phyloP scores from a whole-genome alignment of 495 filamentous ascomycete species.

The Chaetomium tenue region DNA sequence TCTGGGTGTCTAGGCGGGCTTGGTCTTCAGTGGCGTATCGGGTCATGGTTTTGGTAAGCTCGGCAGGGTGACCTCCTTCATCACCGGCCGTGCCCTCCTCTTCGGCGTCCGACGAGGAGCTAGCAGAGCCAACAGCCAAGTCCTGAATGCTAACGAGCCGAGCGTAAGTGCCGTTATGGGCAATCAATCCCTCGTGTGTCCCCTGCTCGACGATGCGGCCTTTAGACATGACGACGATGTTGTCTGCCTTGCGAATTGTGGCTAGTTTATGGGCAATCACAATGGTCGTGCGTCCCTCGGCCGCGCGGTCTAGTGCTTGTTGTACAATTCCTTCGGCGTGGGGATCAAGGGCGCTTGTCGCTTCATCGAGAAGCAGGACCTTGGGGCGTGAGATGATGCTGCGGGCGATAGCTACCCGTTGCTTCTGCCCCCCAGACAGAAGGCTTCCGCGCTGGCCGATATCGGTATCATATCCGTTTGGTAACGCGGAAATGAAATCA shows the following conservation, averaged over 20 bases:
- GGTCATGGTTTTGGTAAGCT: constrained; percentile 33
- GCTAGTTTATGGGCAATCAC: constrained; percentile 69
- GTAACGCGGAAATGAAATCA: constrained; percentile 56
- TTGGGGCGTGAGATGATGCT: constrained; percentile 66
- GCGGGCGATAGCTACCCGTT: constrained; percentile 62
- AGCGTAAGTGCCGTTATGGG: constrained; percentile 47
- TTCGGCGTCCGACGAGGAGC: not conserved
- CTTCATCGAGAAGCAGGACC: constrained; percentile 80
- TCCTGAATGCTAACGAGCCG: constrained; percentile 48
- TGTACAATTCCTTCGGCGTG: constrained; percentile 65
- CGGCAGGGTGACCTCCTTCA: constrained; percentile 30
- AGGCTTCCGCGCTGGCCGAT: constrained; percentile 51
- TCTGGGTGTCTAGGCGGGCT: constrained; percentile 21
- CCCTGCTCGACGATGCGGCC: constrained; percentile 61
- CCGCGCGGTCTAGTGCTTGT: constrained; percentile 60
- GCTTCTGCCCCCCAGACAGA: constrained; percentile 56
- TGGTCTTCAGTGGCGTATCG: constrained; percentile 29
- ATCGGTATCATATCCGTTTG: constrained; percentile 58
- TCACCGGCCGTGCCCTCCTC: not conserved
- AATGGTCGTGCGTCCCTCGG: constrained; percentile 68
- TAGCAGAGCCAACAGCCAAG: constrained; percentile 55
- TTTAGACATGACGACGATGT: constrained; percentile 64
- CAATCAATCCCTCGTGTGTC: constrained; percentile 61
- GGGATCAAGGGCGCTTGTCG: constrained; percentile 71
- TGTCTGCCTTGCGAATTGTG: constrained; percentile 66